Evolutionary conservation across 768 basidiomycete species (phyloP).

Genomic region (Botryobasidium botryosum): DNA sequence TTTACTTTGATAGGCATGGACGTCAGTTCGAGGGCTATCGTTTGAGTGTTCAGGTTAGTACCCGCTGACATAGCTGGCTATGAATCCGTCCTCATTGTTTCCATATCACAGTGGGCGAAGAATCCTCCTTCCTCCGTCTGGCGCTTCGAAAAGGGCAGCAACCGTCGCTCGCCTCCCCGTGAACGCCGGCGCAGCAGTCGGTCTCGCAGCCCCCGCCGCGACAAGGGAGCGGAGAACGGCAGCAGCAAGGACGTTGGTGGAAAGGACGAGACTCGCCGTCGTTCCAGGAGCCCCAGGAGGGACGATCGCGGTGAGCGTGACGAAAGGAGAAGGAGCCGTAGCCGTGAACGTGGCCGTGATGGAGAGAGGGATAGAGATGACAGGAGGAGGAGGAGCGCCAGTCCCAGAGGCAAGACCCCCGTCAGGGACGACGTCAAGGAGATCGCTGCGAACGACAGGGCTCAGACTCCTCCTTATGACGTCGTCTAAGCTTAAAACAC

Average conservation of each 20-base stretch:
- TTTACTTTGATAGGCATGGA: constrained; percentile 48
- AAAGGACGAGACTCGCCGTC: constrained; percentile 16
- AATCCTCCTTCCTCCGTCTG: constrained; percentile 70
- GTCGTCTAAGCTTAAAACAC: too few species aligned
- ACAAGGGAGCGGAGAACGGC: constrained; percentile 9
- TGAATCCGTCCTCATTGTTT: background rate
- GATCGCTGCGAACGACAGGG: constrained; percentile 22
- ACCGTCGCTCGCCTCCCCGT: constrained; percentile 27
- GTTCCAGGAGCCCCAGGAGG: constrained; percentile 28
- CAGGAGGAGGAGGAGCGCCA: constrained; percentile 8
- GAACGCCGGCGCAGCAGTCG: constrained; percentile 28
- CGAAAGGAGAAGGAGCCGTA: constrained; percentile 25
- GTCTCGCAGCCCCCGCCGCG: constrained; percentile 33
- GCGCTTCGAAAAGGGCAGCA: constrained; percentile 38
- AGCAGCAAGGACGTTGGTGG: constrained; percentile 18
- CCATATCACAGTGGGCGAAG: constrained; percentile 49
- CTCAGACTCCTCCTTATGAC: constrained; percentile 46
- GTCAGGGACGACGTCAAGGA: constrained; percentile 16
- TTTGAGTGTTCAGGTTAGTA: constrained; percentile 52
- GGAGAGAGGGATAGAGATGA: background rate
- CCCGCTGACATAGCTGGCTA: background rate
- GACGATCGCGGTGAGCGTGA: constrained; percentile 4
- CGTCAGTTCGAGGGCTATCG: constrained; percentile 56
- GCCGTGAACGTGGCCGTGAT: constrained; percentile 19
- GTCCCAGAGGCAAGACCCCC: constrained; percentile 30